Evolutionary conservation across 1,284 basidiomycete genomes (phyloP), one percentile per base, ranked within the genome.

Genomic region (Trichosporon sp.): DNA sequence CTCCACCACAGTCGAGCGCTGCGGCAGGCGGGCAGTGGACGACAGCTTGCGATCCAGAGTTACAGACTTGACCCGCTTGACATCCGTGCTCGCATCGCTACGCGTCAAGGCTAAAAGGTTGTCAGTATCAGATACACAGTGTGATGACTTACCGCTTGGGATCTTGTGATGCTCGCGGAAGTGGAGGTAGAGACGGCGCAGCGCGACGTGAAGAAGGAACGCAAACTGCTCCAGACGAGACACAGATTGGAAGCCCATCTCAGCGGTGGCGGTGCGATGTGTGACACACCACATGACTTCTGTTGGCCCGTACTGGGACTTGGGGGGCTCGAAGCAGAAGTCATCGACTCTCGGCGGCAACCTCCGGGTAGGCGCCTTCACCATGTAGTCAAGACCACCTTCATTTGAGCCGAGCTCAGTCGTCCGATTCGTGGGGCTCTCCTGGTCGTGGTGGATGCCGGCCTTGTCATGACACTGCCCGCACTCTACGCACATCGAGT

Each of bases 161-260:
- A 97, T 90, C 21, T 94, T 89, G 31, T 95, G 94, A 70, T 93
- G 88, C 81, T 92, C 91, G 82, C 92, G 90, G 74, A 98, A 84
- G 64, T 98, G 84, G 49, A 92, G 86, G 80, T 94, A 97, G 61
- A 99, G 83, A 72, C 95, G 86, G 69, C 95, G 86, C 62, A 99
- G 84, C 4, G 95, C 96, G 19, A 99, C 96, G 72, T 98, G 95
- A 61, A 99, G 83, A 66, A 99, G 81, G 83, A 96, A 99, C 0
- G 96, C 91, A 79, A 97, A 99, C 78, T 99, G 95, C 82, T 99
- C 95, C 70, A 99, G 82, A 66, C 95, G 85, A 60, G 95, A 93
- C 16, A 97, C 95, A 14, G 90, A 85, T 75, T 92, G 89, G 81
- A 99, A 97, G 9, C 94, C 94, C 21, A 82, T 73, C 56, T 87